These are phyloP conservation scores for Fusarium subtropicale DNA, from an alignment of 2,329 filamentous ascomycete species.

Conservation along the genomic window DNA sequence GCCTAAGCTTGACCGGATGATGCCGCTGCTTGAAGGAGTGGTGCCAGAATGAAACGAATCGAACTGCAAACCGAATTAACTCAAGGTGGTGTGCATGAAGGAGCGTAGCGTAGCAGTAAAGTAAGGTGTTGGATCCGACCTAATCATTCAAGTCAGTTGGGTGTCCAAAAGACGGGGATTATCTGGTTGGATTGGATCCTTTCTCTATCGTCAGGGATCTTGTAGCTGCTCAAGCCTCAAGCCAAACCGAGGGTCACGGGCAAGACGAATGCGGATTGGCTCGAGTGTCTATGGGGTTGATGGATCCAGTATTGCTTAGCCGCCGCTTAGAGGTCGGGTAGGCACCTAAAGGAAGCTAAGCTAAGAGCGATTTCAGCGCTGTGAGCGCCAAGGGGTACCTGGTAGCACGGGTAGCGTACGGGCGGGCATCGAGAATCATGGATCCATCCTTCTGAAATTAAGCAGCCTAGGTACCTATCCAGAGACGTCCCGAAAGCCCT, in stretches of 20 bases:
- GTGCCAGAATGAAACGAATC: constrained; percentile 22
- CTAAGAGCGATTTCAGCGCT: constrained; percentile 2
- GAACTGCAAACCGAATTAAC: constrained; percentile 22
- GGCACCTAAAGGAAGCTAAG: neutral
- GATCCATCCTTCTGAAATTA: neutral
- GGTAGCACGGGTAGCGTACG: neutral
- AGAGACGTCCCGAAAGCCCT: neutral
- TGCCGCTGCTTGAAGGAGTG: constrained; percentile 32
- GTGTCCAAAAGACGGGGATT: constrained; percentile 27
- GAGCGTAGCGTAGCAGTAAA: constrained; percentile 30
- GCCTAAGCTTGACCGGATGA: constrained; percentile 20
- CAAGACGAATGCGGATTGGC: constrained; percentile 39
- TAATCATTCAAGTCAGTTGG: constrained; percentile 5
- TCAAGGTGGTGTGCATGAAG: constrained; percentile 33
- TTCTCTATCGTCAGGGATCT: constrained; percentile 29
- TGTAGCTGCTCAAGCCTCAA: constrained; percentile 14
- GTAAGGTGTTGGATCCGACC: constrained; percentile 12
- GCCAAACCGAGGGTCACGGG: constrained; percentile 25
- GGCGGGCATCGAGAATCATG: neutral
- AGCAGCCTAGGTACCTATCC: neutral
- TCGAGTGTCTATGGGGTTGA: constrained; percentile 32
- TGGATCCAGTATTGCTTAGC: constrained; percentile 39
- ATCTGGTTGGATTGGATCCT: constrained; percentile 31
- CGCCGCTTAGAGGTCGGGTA: constrained; percentile 24
- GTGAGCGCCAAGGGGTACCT: neutral